Conservation (phyloP, 371 early-diverging fungal genomes). For the Apophysomyces elegans region DNA sequence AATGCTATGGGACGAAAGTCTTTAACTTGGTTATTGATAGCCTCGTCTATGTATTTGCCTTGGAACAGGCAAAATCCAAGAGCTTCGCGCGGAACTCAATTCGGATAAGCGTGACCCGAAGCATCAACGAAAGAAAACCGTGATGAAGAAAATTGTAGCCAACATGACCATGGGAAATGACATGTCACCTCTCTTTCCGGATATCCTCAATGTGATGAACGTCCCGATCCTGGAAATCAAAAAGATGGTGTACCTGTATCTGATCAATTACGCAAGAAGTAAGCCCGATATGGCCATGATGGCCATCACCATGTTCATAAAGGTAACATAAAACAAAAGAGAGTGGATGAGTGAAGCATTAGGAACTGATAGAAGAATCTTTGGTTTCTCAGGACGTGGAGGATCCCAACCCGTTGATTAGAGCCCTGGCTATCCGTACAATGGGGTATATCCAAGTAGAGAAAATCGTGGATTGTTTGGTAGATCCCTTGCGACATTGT, state of each 20-base stretch:
- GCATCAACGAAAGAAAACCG: slow-evolving; percentile 84
- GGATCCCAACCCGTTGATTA: slow-evolving; percentile 91
- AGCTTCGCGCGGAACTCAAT: slow-evolving; percentile 89
- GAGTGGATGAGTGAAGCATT: not conserved
- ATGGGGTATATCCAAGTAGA: slow-evolving; percentile 96
- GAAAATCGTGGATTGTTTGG: slow-evolving; percentile 87
- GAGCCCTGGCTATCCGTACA: slow-evolving; percentile 96
- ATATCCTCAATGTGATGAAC: slow-evolving; percentile 63
- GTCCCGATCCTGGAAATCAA: slow-evolving; percentile 65
- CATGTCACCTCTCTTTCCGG: slow-evolving; percentile 87
- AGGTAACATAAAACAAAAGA: slow-evolving; percentile 53
- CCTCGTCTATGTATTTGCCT: not conserved
- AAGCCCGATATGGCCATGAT: slow-evolving; percentile 97
- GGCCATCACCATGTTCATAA: slow-evolving; percentile 96
- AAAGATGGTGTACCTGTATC: slow-evolving; percentile 91
- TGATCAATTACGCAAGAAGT: slow-evolving; percentile 93
- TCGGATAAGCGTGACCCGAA: slow-evolving; percentile 92
- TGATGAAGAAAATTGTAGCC: slow-evolving; percentile 95
- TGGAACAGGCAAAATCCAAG: slow-evolving; percentile 89
- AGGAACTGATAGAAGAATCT: not conserved
- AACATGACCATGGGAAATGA: slow-evolving; percentile 99
- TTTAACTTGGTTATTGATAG: not conserved
- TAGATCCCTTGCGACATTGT: slow-evolving; percentile 86
- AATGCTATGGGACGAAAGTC: slow-evolving; percentile 5
- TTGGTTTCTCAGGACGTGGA: slow-evolving; percentile 77